Base-by-base conservation (phyloP, 345 rosid species). In the Leavenworthia alabamica region DNA sequence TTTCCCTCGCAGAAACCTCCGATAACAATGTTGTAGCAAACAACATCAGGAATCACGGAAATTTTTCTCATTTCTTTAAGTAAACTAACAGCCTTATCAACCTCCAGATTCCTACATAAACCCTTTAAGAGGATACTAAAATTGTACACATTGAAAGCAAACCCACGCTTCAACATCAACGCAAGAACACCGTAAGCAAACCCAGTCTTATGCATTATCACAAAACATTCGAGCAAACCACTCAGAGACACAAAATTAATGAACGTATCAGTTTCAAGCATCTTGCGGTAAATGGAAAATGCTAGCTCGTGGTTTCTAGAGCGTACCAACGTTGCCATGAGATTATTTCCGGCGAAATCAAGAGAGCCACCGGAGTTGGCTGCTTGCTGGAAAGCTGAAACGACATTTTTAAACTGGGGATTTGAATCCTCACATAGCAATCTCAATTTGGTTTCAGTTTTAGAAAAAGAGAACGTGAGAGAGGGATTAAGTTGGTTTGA, bases 161-260 rank as follows among this genome's bases (percentile, higher is more conserved):
- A 84, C 13, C 95, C 90, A 14, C 90, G 81, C 79, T 78, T 82
- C 1, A 82, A 12, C 15, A 84, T 73, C 79, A 76, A 68, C 3
- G 81, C 78, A 17, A 84, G 29, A 7, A 79, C 90, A 15, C 88
- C 82, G 3, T 51, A 13, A 1, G 84, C 80, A 15, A 76, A 73
- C n/a, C 64, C 50, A 1, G 66, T 53, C 52, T 66, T 64, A 40
- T 48, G 55, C 6, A 66, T 60, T 67, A 67, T 47, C 72, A 84
- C 78, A 67, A 77, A 79, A 56, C 83, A 78, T 62, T 77, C 82
- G 42, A 86, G 68, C 26, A 84, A 54, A 24, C 83, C 78, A 66
- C 85, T 81, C 64, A 84, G 47, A 1, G 90, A 78, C 15, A 5
- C 54, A 49, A 87, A 82, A 56, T 53, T 70, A 14, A 78, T 72